These are phyloP conservation scores for Diaporthe amygdali DNA, from an alignment of 2,329 filamentous ascomycete species.

Conservation along the genomic window DNA sequence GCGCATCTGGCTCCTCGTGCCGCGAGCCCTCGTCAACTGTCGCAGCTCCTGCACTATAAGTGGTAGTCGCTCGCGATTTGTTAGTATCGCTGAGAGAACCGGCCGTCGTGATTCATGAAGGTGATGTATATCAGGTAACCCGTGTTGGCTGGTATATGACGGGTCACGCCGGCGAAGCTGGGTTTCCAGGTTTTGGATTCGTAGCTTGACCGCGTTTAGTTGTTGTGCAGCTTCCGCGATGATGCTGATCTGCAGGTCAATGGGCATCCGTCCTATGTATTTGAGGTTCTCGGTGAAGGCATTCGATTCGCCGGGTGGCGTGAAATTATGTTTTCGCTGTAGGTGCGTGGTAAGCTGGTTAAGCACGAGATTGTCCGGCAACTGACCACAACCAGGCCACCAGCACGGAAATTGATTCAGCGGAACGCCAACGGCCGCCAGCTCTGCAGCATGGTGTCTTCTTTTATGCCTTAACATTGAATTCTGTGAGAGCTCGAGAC, in stretches of 20 bases:
- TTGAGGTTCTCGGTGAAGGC: constrained; percentile 11
- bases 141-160: not conserved
- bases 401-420: not conserved
- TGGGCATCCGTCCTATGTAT: not conserved
- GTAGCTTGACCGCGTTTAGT: constrained; percentile 6
- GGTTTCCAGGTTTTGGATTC: constrained; percentile 3
- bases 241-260: not conserved
- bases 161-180: not conserved
- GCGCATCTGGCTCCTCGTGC: constrained; percentile 1
- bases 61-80: not conserved
- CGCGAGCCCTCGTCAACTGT: not conserved
- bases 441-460: not conserved
- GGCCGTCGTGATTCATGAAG: constrained; percentile 1
- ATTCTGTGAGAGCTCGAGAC: not conserved
- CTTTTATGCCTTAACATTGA: constrained; percentile 1
- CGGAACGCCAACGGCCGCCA: constrained; percentile 12
- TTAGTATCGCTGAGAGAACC: not conserved
- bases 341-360: constrained; percentile 6
- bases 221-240: not conserved
- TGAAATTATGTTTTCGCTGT: constrained; percentile 5
- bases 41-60: constrained; percentile 1
- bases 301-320: not conserved
- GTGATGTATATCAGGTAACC: not conserved
- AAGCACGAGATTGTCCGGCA: not conserved
- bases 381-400: constrained; percentile 4